phyloP scores from a whole-genome alignment of 163 green algal species.

The Prototheca wickerhamii region DNA sequence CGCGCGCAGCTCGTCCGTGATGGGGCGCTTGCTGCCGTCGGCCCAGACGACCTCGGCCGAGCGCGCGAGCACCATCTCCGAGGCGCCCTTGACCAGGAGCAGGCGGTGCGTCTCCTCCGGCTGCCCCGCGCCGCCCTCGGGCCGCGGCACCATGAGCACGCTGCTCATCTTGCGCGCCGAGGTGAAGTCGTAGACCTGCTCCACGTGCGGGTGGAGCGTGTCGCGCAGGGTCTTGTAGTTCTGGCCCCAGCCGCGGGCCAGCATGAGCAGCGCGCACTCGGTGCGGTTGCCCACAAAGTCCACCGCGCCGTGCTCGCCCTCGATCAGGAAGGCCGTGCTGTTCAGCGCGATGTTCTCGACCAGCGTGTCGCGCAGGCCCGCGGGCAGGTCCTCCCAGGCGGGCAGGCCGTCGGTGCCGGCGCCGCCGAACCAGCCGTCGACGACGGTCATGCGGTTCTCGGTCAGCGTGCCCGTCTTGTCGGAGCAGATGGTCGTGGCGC shows the following conservation, averaged over 20 bases:
- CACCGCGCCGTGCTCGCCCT: conserved; percentile 12
- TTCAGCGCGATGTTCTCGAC: conserved; percentile 61
- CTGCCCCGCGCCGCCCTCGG: too few relatives aligned
- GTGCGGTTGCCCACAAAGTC: conserved; percentile 72
- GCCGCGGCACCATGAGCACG: conserved; percentile 49
- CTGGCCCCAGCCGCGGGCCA: conserved; percentile 60
- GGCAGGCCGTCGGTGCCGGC: neutral
- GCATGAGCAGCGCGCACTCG: conserved; percentile 87
- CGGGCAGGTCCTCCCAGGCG: conserved; percentile 21
- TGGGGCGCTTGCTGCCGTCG: conserved; percentile 28
- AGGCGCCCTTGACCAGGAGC: conserved; percentile 62
- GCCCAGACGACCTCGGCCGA: conserved; percentile 43
- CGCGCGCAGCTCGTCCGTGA: conserved; percentile 28
- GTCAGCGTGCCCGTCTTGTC: conserved; percentile 98
- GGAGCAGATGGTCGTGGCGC: conserved; percentile 94
- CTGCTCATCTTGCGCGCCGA: conserved; percentile 80
- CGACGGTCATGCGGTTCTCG: conserved; percentile 97
- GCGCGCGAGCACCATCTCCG: conserved; percentile 82
- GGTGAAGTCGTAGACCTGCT: conserved; percentile 70
- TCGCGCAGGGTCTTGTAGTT: conserved; percentile 60
- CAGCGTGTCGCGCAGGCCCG: conserved; percentile 25
- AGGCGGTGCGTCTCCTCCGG: conserved; percentile 2
- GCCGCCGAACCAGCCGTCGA: conserved; percentile 76
- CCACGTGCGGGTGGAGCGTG: conserved; percentile 39
- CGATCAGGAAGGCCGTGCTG: conserved; percentile 67